phyloP scores from a whole-genome alignment of 768 basidiomycete species.

The Crassisporium funariophilum region DNA sequence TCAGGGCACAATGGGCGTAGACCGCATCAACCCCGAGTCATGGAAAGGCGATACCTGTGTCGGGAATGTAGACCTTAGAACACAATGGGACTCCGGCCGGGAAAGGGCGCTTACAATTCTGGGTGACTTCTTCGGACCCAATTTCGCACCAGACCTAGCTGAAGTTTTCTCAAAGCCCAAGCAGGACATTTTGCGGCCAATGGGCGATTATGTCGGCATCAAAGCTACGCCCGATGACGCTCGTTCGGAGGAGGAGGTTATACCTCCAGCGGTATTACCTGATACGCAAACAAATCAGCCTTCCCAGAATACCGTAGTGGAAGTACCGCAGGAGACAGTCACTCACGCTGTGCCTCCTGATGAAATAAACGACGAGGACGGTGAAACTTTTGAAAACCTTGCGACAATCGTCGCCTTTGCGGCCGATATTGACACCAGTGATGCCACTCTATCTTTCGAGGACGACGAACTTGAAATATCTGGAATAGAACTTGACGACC shows the following conservation, averaged over 20 bases:
- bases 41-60: not conserved
- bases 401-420: too few relatives aligned
- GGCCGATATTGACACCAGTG: too few relatives aligned
- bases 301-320: too few relatives aligned
- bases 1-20: not conserved
- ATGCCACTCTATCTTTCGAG: too few relatives aligned
- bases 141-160: not conserved
- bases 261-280: too few relatives aligned
- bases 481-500: too few relatives aligned
- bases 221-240: not conserved
- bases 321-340: too few relatives aligned
- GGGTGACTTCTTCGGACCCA: not conserved
- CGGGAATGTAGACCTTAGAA: not conserved
- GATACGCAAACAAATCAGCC: too few relatives aligned
- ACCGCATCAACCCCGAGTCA: not conserved
- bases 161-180: not conserved
- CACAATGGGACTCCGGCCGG: not conserved
- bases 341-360: too few relatives aligned
- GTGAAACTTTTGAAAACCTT: not conserved
- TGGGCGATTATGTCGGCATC: not conserved
- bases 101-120: not conserved
- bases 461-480: too few relatives aligned
- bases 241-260: not conserved
- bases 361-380: not conserved
- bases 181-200: not conserved